Evolutionary conservation across 768 basidiomycete species (phyloP), one percentile per base, ranked within the genome.

Genomic region (Xerocomellus amylosporus): DNA sequence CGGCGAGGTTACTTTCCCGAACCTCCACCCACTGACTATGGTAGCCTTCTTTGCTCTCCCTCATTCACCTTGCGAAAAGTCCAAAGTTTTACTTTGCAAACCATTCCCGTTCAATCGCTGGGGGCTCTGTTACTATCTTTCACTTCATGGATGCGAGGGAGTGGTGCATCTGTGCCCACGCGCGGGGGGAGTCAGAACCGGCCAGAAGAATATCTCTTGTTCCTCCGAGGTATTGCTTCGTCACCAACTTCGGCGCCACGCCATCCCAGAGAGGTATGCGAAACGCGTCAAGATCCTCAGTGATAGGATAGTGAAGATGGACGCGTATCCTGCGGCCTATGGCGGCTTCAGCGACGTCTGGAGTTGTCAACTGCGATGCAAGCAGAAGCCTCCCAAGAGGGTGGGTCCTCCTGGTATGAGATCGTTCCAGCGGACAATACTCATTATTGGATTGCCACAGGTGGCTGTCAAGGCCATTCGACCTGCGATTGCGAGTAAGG

Each of bases 331-430:
- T 30, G 54, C 30, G 0, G 70, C 68, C 0, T 54, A 61, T 37
- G 68, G 68, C 1, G 70, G 68, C 22, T 69, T 71, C 55, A 71
- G 67, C 17, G 68, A 69, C 3, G 41, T 69, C 49, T 69, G 70
- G 68, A 36, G 49, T 5, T 71, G 70, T 20, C n/a, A 34, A 17
- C 38, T 62, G 28, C 39, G 8, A 36, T 0, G 2, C 31, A 17
- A n/a, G 13, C 43, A 33, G 2, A 30, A 5, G 36, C 50, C 52
- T 48, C 39, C 42, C 5, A 0, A 41, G 30, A 59, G 30, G 53
- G 65, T 69, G 7, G 14, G 66, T 54, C 26, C 19, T 51, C 20
- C 1, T 17, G 13, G 5, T n/a, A 8, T 17, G 31, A 2, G 38
- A 24, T 42, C 13, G 5, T 36, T 43, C n/a, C 8, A 7, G 13